Evolutionary conservation across 2,329 filamentous ascomycete genomes (phyloP), one percentile per base, ranked within the genome.

Genomic region (Talaromyces sp.): DNA sequence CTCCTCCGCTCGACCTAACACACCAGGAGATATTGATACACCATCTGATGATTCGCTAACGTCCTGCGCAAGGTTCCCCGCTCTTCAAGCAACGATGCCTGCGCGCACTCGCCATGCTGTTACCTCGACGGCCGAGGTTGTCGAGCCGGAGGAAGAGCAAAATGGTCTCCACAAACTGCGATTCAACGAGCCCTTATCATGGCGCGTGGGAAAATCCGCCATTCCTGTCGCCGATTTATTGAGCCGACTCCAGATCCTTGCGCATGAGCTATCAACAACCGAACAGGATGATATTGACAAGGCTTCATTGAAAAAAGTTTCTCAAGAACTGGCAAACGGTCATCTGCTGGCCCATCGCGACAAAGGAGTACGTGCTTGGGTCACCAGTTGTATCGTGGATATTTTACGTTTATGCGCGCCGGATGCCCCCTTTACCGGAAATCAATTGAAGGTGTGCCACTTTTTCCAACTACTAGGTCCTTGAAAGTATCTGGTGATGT

Each of bases 371-470:
- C 90, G 91, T 77, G 94, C 95, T 31, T 97, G 90, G 82, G 87
- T 91, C 37, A 89, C 93, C 50, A 91, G 91, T 73, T 98, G 93
- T 76, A 84, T 98, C 67, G 93, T 97, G 63, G 95, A 99, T 76
- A 90, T 99, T 70, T 86, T 99, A 75, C 90, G 91, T 72, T 85
- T 99, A 65, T 97, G 92, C 79, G 95, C 95, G 33, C 95, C 95
- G 0, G 90, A 98, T 83, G 95, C 95, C 75, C 95, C 95, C 19
- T 98, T 96, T 79, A 96, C 92, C 27, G 88, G 87, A 47, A 88
- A 90, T 66, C 93, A 98, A 80, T 85, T 98, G 68, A 97, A 96
- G 89, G 93, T 94, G 79, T 69, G 82, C 57, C 19, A 35, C 63
- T 65, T 45, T 45, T 43, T 71, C 64, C 5, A 56, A 6, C 2